Base-by-base conservation (phyloP, 225 moss, liverwort and hornwort genomes). In the Thuidium tamariscinum region DNA sequence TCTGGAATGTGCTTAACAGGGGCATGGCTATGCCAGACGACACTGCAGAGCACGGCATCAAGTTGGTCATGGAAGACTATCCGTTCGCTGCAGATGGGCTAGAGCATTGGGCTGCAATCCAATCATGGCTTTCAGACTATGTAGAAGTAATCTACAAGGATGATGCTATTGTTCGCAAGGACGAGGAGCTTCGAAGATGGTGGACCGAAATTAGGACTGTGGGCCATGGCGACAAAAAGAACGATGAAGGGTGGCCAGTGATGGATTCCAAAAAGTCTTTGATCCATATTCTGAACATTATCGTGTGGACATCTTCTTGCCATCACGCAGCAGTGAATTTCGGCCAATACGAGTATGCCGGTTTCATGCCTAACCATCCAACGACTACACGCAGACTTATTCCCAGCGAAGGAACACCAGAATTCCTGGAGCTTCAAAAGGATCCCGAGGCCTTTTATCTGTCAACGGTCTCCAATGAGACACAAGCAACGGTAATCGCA, bases 301-400 rank as follows among this genome's bases (percentile, higher is more conserved):
- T 95, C 55, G 71, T 87, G 10, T 96, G 95, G 95, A 90, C 94
- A 29, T 92, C 89, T 68, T 95, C 92, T 52, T 93, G 92, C 77
- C 88, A 92, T 81, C 92, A 92, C 67, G 92, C 92, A 76, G 92
- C 92, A 36, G 92, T 92, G 30, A 96, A 96, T 57, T 96, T 95
- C 30, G 95, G 95, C 16, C 96, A 96, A 74, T 96, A 95, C 48
- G 89, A 94, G n/a, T 96, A 95, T 63, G 86, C 77, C 15, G 95
- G 92, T 44, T 95, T 88, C 87, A 90, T 93, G 89, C 90, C 91
- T 46, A 95, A 94, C 88, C 93, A 90, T 74, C 92, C 95, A 32
- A 90, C 96, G 6, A 84, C 20, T 23, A 90, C 91, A 10, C 83
- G 93, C 19, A 88, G 85, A 36, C 89, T 94, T n/a, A 91, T 96